Percentiles rank a stretch among this genome's conserved stretches.
Evolutionary conservation across 306 rosid genomes (phyloP).

Genomic region (Canavalia gladiata): DNA sequence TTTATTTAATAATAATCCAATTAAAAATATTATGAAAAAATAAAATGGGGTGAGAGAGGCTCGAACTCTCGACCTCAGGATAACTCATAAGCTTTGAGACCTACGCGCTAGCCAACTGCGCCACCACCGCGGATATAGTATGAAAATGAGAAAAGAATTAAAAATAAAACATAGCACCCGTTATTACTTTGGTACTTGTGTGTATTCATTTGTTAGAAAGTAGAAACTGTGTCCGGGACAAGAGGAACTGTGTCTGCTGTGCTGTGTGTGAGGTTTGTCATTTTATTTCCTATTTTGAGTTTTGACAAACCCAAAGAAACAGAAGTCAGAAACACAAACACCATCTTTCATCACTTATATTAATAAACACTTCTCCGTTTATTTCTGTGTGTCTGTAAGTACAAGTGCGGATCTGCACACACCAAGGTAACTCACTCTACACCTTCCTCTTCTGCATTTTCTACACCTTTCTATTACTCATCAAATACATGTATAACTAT

Average conservation of each 20-base stretch:
- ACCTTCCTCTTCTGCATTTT: conserved; percentile 31
- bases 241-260: not conserved
- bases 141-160: no score
- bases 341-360: not conserved
- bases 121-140: conserved; percentile 55
- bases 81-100: conserved; percentile 63
- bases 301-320: conserved; percentile 19
- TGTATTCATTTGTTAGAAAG: not conserved
- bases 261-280: not conserved
- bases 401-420: conserved; percentile 47
- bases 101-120: conserved; percentile 74
- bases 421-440: conserved; percentile 46
- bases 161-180: no score
- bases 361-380: conserved; percentile 14
- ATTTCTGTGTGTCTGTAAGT: not conserved
- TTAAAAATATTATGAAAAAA: not conserved
- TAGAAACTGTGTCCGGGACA: not conserved
- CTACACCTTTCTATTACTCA: not conserved
- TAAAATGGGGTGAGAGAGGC: conserved; percentile 70
- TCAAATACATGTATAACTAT: not conserved
- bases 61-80: conserved; percentile 67
- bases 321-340: not conserved
- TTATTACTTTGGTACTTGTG: not conserved
- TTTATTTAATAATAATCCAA: no score
- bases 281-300: not conserved